A percentile compares a stretch with the other conserved stretches of the same genome.
phyloP scores from a whole-genome alignment of 2,329 filamentous ascomycete species.

The Tolypocladium pustulatum region DNA sequence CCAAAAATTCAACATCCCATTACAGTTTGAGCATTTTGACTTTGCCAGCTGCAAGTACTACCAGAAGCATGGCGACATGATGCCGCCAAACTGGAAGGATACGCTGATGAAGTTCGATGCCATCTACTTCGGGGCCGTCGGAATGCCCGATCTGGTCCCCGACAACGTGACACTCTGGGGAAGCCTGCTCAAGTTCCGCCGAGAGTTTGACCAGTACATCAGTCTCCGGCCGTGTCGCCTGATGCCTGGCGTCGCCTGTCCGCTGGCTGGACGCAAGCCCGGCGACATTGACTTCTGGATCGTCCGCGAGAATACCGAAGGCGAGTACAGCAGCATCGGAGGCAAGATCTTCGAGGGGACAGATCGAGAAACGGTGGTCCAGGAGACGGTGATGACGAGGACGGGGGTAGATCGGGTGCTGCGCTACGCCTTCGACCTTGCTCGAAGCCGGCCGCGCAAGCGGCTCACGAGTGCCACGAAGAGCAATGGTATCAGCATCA shows the following conservation, averaged over 20 bases:
- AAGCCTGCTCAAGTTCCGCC: not conserved
- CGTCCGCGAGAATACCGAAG: not conserved
- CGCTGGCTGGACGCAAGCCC: not conserved
- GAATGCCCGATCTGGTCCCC: not conserved
- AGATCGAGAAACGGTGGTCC: not conserved
- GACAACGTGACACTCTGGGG: not conserved
- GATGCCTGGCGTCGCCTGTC: not conserved
- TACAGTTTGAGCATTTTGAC: not conserved
- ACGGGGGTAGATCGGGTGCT: not conserved
- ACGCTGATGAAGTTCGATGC: not conserved
- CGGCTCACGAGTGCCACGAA: not conserved
- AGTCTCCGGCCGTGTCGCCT: not conserved
- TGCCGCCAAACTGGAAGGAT: not conserved
- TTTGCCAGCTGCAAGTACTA: not conserved
- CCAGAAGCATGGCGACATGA: not conserved
- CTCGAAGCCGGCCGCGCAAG: not conserved
- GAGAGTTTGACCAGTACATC: not conserved
- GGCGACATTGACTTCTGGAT: not conserved
- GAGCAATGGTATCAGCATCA: not conserved
- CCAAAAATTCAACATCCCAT: not conserved
- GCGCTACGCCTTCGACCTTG: not conserved
- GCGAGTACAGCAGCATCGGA: not conserved
- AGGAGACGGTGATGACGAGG: not conserved
- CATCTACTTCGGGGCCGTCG: not conserved
- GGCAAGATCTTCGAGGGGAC: not conserved